Evolutionary conservation across 2,329 filamentous ascomycete genomes (phyloP), one percentile per base, ranked within the genome.

Genomic region (Ophiocordyceps sinensis): DNA sequence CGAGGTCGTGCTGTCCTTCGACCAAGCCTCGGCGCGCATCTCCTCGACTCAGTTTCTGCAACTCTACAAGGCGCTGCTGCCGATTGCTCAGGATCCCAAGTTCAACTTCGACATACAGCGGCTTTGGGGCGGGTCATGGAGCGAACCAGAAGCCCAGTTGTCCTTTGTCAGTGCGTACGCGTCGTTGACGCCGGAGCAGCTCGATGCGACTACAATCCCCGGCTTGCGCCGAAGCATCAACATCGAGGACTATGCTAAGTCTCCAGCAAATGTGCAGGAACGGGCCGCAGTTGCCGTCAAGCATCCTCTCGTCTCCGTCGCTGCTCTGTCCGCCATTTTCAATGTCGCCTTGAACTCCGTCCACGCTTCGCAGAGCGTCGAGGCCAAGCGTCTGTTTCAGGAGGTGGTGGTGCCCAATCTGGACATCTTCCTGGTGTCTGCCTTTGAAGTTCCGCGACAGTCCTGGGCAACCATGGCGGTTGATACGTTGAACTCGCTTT

Each of bases 141-240:
- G 81, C 46, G 77, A 93, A 49, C 75, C 82, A 13, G 79, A 94
- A 46, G 85, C 91, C 0, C 89, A 96, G 49, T 67, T 98, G 30
- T 93, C 88, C n/a, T 95, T 96, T 57, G 76, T 96, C 41, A 82
- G 82, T 47, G 87, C 87, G 15, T 95, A 89, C 57, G 71, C 89
- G 19, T 84, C 83, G 4, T 73, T 88, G 43, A 75, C 74, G 12
- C 73, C 81, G 0, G 75, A 85, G 26, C 76, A 88, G 52, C 71
- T 94, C 23, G 87, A 96, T 57, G 82, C 85, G 3, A 82, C 79
- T 12, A 83, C 82, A 30, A 91, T 96, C 44, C 89, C 87, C 1
- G 77, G 82, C 29, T 71, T 96, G 30, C 76, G 84, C 42, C 73
- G 78, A 21, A 85, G 86, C 3, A 93, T 95, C 55, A 77, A 78